Base-by-base conservation (phyloP, 352 stramenopile species). In the Halophytophthora batemanensis region DNA sequence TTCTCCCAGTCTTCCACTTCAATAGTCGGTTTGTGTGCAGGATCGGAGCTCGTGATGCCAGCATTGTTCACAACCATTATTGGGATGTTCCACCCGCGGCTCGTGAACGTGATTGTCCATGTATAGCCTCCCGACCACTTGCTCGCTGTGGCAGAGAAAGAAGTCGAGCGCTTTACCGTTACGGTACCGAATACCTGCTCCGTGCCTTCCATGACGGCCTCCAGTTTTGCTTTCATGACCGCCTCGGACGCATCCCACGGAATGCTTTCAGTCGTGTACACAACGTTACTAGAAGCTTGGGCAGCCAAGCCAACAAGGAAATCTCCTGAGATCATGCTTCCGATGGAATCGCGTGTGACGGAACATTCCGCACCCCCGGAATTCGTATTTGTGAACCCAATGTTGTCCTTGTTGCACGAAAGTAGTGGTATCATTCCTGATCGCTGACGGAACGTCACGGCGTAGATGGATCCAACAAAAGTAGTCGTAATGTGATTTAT, bases 51-150 rank as follows among this genome's bases (percentile, higher is more conserved):
- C 56, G 10, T 61, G 21, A 39, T 31, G 8, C 25, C 25, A 31
- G 21, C 22, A 25, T 3, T 35, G 19, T 62, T 53, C 6, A 71
- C 52, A 0, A 21, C 62, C 66, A 98, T 84, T 21, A 56, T 85
- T 21, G 91, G 91, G 42, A 98, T 87, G 60, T 98, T 80, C 62
- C 88, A 81, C 0, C 80, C 72, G 15, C 85, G 75, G 34, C 61
- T 83, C 7, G 71, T 77, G 41, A 98, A 98, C 18, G 92, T 96
- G 51, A 98, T 91, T 22, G 84, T 79, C 94, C 94, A 98, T 21
- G 82, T 82, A 54, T 97, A 98, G 7, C 91, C 90, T 18, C 95
- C 95, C 5, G 86, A 97, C 93, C 93, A 98, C 42, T 96, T 88
- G 48, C 80, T 77, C 2, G 53, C 73, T 6, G 86, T 77, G 6